Percentiles rank a stretch among this genome's conserved stretches.
Evolutionary conservation across 2,329 filamentous ascomycete species (phyloP).

Genomic region (Alternaria tenuissima): DNA sequence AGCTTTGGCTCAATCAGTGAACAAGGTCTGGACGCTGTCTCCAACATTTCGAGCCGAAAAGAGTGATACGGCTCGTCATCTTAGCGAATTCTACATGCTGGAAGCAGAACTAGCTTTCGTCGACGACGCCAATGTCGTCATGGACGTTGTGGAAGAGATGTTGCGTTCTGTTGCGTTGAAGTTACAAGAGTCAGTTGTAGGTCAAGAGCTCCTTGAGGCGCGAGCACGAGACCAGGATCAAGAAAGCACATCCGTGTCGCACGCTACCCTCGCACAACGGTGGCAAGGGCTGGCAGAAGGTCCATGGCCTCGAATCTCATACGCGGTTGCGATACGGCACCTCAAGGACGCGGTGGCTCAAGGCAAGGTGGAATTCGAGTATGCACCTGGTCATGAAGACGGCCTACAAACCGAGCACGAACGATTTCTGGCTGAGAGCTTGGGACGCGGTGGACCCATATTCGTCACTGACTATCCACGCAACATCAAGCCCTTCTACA

Average conservation of each 20-base stretch:
- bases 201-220: slow-evolving; percentile 63
- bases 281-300: slow-evolving; percentile 76
- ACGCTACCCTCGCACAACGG: slow-evolving; percentile 66
- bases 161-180: slow-evolving; percentile 66
- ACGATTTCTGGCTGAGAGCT: slow-evolving; percentile 76
- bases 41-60: slow-evolving; percentile 86
- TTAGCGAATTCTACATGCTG: slow-evolving; percentile 99
- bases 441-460: slow-evolving; percentile 73
- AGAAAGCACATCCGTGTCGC: slow-evolving; percentile 51
- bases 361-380: slow-evolving; percentile 66
- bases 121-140: slow-evolving; percentile 73
- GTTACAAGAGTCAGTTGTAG: slow-evolving; percentile 60
- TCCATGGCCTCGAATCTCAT: slow-evolving; percentile 86
- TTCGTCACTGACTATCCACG: slow-evolving; percentile 96
- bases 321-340: slow-evolving; percentile 76
- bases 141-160: slow-evolving; percentile 82
- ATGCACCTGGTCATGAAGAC: slow-evolving; percentile 73
- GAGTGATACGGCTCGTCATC: slow-evolving; percentile 90
- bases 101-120: slow-evolving; percentile 89
- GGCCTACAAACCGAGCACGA: slow-evolving; percentile 93
- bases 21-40: slow-evolving; percentile 91
- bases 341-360: slow-evolving; percentile 67
- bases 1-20: slow-evolving; percentile 85
- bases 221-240: slow-evolving; percentile 52
- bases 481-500: slow-evolving; percentile 91